A percentile compares a stretch with the other conserved stretches of the same genome.
These are phyloP conservation scores for Linnemannia hyalina DNA, from an alignment of 192 early-diverging fungal genomes.

Conservation along the genomic window DNA sequence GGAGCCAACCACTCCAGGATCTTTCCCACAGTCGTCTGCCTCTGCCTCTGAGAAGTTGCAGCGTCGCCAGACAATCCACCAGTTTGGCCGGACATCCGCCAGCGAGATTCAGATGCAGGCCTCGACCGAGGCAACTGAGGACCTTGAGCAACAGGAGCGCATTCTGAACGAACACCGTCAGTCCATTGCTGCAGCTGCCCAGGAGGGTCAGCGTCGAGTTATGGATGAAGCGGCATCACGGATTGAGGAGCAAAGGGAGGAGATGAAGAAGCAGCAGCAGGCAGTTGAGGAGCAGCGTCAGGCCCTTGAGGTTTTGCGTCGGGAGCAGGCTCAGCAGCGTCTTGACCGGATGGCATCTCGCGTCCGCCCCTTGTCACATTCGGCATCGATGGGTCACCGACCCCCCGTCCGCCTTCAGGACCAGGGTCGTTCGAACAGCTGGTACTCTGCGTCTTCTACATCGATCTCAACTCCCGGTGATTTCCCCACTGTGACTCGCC, in stretches of 20 bases:
- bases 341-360: conserved; percentile 13
- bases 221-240: neutral
- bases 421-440: neutral
- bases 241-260: neutral
- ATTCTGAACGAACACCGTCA: neutral
- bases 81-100: conserved; percentile 2
- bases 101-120: neutral
- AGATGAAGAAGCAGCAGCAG: neutral
- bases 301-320: neutral
- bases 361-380: neutral
- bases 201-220: neutral
- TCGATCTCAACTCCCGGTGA: conserved; percentile 31
- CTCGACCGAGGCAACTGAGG: neutral
- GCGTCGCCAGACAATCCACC: conserved; percentile 36
- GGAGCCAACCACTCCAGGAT: conserved; percentile 2
- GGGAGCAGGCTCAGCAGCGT: conserved; percentile 9
- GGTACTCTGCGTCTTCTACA: neutral
- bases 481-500: conserved; percentile 12
- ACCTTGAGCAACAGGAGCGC: neutral
- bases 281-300: conserved; percentile 4
- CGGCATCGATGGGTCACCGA: neutral
- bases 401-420: conserved; percentile 3
- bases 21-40: conserved; percentile 12
- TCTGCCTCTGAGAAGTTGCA: conserved; percentile 21
- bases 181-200: neutral